Evolutionary conservation across 1,284 basidiomycete species (phyloP).

Genomic region (Pseudozyma tsukubaensis): DNA sequence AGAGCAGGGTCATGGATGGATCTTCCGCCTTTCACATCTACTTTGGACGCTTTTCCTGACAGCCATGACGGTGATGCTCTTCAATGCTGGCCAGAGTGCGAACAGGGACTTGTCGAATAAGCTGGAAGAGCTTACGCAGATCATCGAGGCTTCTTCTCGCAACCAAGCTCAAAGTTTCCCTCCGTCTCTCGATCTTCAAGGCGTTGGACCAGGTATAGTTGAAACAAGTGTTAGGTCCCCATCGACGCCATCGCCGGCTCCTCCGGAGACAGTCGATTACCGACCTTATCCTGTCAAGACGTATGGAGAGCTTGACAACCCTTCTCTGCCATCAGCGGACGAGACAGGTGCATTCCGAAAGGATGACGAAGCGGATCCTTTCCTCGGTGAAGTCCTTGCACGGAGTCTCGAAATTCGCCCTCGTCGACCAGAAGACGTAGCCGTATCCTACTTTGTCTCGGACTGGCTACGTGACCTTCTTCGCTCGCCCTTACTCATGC

Average conservation of each 20-base stretch:
- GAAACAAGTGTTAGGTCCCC: too few species aligned
- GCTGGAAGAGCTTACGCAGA: conserved; percentile 31
- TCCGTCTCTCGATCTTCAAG: background rate
- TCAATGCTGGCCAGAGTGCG: conserved; percentile 35
- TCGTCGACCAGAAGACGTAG: background rate
- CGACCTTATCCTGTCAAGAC: too few species aligned
- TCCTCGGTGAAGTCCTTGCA: background rate
- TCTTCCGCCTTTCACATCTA: conserved; percentile 22
- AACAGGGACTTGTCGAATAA: conserved; percentile 16
- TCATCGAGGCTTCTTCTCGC: conserved; percentile 13
- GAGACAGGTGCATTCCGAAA: too few species aligned
- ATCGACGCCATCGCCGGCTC: too few species aligned
- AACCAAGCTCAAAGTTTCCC: background rate
- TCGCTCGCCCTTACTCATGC: conserved; percentile 8
- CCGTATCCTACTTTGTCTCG: conserved; percentile 3
- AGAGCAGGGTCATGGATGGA: background rate
- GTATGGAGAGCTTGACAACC: too few species aligned
- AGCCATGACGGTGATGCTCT: conserved; percentile 27
- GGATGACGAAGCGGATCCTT: background rate
- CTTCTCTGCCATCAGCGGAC: too few species aligned
- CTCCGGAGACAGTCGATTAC: too few species aligned
- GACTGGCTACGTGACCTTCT: conserved; percentile 20
- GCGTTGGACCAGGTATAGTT: background rate
- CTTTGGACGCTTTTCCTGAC: conserved; percentile 41
- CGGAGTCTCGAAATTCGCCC: background rate